Conservation (phyloP, 2,329 filamentous ascomycete genomes). For the Xylaria sp. region DNA sequence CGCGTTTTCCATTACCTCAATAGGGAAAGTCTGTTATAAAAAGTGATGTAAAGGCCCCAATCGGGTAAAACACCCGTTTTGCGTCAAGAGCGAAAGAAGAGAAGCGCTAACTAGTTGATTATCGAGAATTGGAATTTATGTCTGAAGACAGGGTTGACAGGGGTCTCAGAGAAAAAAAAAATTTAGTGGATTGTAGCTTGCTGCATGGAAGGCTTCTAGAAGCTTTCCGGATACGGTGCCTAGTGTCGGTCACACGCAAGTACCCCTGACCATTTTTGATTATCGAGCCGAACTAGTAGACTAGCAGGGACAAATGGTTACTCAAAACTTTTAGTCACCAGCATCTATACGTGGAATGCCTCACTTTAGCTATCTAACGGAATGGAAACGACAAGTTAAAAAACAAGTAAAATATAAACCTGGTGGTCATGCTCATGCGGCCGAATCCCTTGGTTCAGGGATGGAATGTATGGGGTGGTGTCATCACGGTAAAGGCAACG, state of each 20-base stretch:
- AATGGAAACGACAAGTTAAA: neutral
- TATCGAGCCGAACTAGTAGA: constrained; percentile 25
- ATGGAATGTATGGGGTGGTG: constrained; percentile 6
- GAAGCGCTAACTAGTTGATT: neutral
- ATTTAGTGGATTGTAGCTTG: constrained; percentile 2
- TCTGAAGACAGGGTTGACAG: constrained; percentile 6
- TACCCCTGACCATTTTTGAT: constrained; percentile 28
- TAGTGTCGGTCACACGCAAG: constrained; percentile 24
- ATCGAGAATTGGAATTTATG: neutral
- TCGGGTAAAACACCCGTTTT: constrained; percentile 21
- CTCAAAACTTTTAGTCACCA: neutral
- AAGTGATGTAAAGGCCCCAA: constrained; percentile 3
- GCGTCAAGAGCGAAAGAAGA: neutral
- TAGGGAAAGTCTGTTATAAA: neutral
- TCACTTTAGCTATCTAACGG: neutral
- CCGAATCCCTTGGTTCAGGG: constrained; percentile 17
- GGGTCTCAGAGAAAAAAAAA: neutral
- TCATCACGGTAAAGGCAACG: constrained; percentile 12
- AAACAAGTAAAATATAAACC: neutral
- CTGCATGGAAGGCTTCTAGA: constrained; percentile 49
- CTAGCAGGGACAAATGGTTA: constrained; percentile 7
- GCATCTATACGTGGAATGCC: neutral
- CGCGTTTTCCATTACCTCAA: neutral
- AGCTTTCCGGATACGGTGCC: constrained; percentile 35
- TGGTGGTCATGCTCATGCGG: constrained; percentile 7